Evolutionary conservation across 2,329 filamentous ascomycete species (phyloP), one percentile per base, ranked within the genome.

Genomic region (Chrysosporium queenslandicum): DNA sequence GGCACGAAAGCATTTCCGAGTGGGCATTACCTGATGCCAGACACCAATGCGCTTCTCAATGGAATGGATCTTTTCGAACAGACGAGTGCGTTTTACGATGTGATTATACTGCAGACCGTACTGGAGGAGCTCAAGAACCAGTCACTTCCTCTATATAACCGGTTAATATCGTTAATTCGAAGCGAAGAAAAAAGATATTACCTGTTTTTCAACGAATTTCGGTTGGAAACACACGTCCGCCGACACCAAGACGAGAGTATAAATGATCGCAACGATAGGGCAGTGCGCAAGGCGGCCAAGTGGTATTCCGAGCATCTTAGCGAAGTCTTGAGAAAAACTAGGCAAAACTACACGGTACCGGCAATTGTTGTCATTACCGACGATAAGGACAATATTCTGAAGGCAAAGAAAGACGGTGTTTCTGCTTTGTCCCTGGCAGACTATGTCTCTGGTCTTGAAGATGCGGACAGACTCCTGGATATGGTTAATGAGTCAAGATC

Each of bases 171-270:
- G 20, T 75, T 98, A 58, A 94, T 90, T 36, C 94, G 91, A 70
- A 95, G 91, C 64, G 89, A 95, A 62, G 89, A 94, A 59, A 98
- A 98, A 75, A 82, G 91, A 51, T 97, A 95, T 67, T 96, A 97
- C 64, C 87, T 98, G 49, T 98, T 98, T 68, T 97, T 97, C 79
- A 98, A 98, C 68, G 92, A 98, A 63, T 98, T 98, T 65, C 81
- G 91, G 48, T 75, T 90, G 36, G 94, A 98, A 68, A 98, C 92
- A 0, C 86, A 95, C 64, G 80, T 96, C 45, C 72, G 78, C 25
- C 79, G 92, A 56, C 78, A 83, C 18, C 69, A 77, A 4, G 84
- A 86, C 34, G 92, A 98, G 73, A 85, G 81, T 2, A 92, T 98
- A 70, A 98, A 98, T 66, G 92, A 98, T 67, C 80, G 92, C 51